phyloP scores from a whole-genome alignment of 805 yeast genomes.

The Candida chilensis region DNA sequence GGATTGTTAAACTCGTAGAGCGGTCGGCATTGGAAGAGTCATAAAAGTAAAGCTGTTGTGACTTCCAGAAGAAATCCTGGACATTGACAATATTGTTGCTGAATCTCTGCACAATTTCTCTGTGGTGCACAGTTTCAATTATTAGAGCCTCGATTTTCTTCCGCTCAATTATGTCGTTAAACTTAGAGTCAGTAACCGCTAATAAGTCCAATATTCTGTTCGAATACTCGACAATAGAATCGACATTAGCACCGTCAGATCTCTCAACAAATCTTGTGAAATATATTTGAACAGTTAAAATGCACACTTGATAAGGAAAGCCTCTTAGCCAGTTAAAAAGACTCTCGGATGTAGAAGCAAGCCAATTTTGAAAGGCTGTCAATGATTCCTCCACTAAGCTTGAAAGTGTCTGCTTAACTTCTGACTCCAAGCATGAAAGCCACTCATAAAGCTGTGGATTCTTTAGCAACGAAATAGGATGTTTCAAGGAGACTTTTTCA shows the following conservation, averaged over 20 bases:
- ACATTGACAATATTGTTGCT: conserved; percentile 3
- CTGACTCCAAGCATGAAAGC: conserved; percentile 49
- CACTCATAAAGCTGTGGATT: conserved; percentile 46
- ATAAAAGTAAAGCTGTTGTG: conserved; percentile 42
- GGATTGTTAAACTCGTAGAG: conserved; percentile 27
- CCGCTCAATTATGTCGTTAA: conserved; percentile 17
- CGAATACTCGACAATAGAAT: too few relatives aligned
- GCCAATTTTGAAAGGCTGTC: conserved; percentile 5
- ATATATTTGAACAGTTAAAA: conserved; percentile 44
- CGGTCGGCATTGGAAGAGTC: conserved; percentile 12
- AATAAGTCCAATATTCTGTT: too few relatives aligned
- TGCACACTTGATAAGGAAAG: conserved; percentile 47
- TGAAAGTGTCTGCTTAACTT: conserved; percentile 40
- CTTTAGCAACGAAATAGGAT: conserved; percentile 32
- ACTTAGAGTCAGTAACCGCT: too few relatives aligned
- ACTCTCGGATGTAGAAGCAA: conserved; percentile 3
- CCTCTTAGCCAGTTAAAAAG: conserved; percentile 22
- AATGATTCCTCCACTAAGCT: conserved; percentile 18
- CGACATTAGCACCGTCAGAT: too few relatives aligned
- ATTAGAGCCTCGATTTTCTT: conserved; percentile 50
- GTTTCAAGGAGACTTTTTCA: conserved; percentile 38
- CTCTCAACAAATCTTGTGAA: conserved; percentile 43
- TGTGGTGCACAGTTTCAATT: conserved; percentile 58
- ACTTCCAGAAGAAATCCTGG: conserved; percentile 33
- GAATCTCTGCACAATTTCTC: conserved; percentile 22